Base-by-base conservation (phyloP, 768 basidiomycete species). In the Termitomyces sp. region DNA sequence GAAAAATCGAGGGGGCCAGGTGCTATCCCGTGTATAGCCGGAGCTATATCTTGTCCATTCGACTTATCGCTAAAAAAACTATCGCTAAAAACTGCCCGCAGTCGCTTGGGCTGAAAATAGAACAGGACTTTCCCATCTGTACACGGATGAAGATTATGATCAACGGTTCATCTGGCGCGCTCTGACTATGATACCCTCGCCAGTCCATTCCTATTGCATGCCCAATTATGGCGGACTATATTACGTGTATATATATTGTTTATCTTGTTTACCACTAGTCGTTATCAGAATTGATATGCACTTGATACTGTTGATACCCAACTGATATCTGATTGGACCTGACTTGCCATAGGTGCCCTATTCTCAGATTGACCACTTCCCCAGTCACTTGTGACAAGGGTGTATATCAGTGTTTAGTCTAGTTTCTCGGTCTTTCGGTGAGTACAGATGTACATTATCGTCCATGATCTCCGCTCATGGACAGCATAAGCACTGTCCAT, bases 21-120 rank as follows among this genome's bases (percentile, higher is more conserved):
- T 26, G 54, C n/a, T 32, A 7, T 58, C 42, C 20, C 60, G 54
- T 26, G 59, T 65, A 20, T 65, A 47, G 55, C 28, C 14, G 52
- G 10, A 6, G 26, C 36, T 28, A 1, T 8, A 52, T 38, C 26
- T 7, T 36, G 50, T 24, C 22, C 16, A 24, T 14, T 22, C 22
- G 33, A 26, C 50, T 36, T 24, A 9, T 10, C 6, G n/a, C n/a
- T n/a, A n/a, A n/a, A n/a, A n/a, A n/a, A n/a, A n/a, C n/a, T 10
- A 16, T 24, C 6, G 26, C 13, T 4, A 40, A 40, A 40, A 42
- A 40, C 9, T 52, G 51, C 10, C 18, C 28, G 7, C 36, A 52
- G 51, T 33, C 36, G 28, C 48, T 22, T 35, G 3, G 49, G 50
- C 16, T 18, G 24, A 24, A n/a, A 14, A 22, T 6, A 13, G 35